Base-by-base conservation (phyloP, 108 stramenopile genomes). In the Pseudonitzschia delicatissima region DNA sequence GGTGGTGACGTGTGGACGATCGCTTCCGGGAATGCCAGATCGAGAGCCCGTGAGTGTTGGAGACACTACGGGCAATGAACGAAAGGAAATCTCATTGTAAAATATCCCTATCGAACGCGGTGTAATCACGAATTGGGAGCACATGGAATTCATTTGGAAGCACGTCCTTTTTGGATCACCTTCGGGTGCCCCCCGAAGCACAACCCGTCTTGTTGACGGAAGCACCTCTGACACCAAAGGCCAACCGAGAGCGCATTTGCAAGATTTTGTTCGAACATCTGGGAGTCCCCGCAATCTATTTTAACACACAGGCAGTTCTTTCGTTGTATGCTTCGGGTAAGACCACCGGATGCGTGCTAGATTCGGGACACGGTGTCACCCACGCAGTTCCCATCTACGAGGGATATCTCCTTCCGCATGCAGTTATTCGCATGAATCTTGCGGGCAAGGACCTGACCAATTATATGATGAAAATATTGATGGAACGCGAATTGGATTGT, bases 201-300 rank as follows among this genome's bases (percentile, higher is more conserved):
- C 96, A 99, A 81, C 95, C 94, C 17, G 96, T 99, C 57, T 93
- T 99, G 21, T 82, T 99, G 44, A 98, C 98, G 18, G 98, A 99
- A 82, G 94, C 96, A 34, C 96, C 96, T 28, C 89, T 96, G 72
- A 97, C 96, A 82, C 95, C 98, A 77, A 95, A 96, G 89, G 96
- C 93, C 49, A 98, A 98, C 82, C 82, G 97, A 34, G 98, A 99
- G 77, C 87, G 93, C 58, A 99, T 96, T 93, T 95, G 96, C 32
- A 93, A 97, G 79, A 98, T 99, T 81, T 98, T 99, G 98, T 99
- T 99, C 76, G 98, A 99, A 82, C 97, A 96, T n/a, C 97, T 98
- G 89, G 97, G 96, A 72, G 97, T 99, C 32, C 98, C 98, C 7
- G 98, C 95, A 59, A 95, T 98, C 95, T 99, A 97, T 70, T 89